phyloP scores from a whole-genome alignment of 176 grass and related monocot genomes.

The Cocos nucifera region DNA sequence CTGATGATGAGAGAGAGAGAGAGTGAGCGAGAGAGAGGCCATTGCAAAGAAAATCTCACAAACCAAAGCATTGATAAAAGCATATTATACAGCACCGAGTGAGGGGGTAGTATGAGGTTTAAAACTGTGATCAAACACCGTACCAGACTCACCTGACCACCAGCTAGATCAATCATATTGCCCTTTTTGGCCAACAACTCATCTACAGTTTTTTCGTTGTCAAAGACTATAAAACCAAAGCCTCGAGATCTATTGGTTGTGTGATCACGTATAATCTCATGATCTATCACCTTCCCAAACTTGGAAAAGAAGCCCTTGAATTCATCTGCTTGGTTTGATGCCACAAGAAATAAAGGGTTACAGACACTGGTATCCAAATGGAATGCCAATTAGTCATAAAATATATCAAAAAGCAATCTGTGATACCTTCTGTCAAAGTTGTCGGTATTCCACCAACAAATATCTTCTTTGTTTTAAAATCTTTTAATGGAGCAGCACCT shows the following conservation, averaged over 20 bases:
- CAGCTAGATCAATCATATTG: slow-evolving; percentile 88
- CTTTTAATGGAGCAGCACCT: slow-evolving; percentile 71
- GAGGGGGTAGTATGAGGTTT: neutral
- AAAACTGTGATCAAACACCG: slow-evolving; percentile 9
- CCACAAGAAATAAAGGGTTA: too few relatives aligned
- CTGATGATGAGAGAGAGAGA: too few relatives aligned
- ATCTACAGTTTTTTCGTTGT: slow-evolving; percentile 82
- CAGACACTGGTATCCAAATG: too few relatives aligned
- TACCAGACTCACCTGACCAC: slow-evolving; percentile 61
- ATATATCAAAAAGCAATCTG: neutral
- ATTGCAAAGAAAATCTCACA: too few relatives aligned
- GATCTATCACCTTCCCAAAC: slow-evolving; percentile 68
- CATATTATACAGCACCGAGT: too few relatives aligned
- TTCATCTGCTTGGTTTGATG: slow-evolving; percentile 47
- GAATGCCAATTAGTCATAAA: too few relatives aligned
- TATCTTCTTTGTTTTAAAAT: slow-evolving; percentile 89
- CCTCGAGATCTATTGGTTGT: slow-evolving; percentile 58
- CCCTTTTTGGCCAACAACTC: slow-evolving; percentile 88
- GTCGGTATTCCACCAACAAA: slow-evolving; percentile 78
- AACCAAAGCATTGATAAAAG: too few relatives aligned
- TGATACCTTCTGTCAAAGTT: slow-evolving; percentile 58
- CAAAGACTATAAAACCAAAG: slow-evolving; percentile 90
- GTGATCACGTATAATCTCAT: slow-evolving; percentile 86
- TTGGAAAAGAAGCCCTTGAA: slow-evolving; percentile 76
- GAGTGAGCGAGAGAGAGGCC: too few relatives aligned